Base-by-base conservation (phyloP, 1,284 basidiomycete genomes). In the Schizophyllum amplum region DNA sequence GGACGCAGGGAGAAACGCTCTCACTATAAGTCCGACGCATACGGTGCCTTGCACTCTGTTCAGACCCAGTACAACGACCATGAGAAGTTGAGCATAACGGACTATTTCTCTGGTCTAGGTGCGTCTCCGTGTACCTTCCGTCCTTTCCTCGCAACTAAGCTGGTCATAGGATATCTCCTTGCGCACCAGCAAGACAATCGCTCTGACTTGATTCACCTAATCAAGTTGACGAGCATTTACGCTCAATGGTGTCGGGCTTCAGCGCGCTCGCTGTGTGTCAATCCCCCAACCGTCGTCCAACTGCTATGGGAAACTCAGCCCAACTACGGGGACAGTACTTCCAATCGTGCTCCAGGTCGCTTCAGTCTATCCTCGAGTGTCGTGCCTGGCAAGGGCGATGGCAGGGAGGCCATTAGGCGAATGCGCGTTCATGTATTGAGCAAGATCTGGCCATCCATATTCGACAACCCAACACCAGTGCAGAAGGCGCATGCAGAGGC, bases 241-340 rank as follows among this genome's bases (percentile, higher is more conserved):
- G 60, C 62, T 13, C 60, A 60, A 55, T 60, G 60, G 58, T 61
- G 56, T 52, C 60, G 60, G 4, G 53, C 60, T 24, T 61, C 62
- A 24, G 51, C 60, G 2, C 17, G 49, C 22, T 33, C 56, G 22
- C 57, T 61, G 9, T 48, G 48, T n/a, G 56, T 59, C 51, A 63
- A 63, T 42, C 59, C 62, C n/a, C 62, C 62, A n/a, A 63, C 62
- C 5, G 62, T 63, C n/a, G 62, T 63, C 25, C 62, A 63, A 51
- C 33, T 60, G 24, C 53, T 63, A 13, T 58, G 54, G 15, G 53
- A 59, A 24, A 27, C 24, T 47, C 17, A 24, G 5, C 42, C 54
- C 50, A 7, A 22, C 20, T n/a, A 22, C 49, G 2, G 20, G 20
- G 2, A 24, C n/a, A 47, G 25, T 13, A 15, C 15, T 33, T 7